Evolutionary conservation across 2,329 filamentous ascomycete species (phyloP).

Genomic region (Fusarium azukiicola): DNA sequence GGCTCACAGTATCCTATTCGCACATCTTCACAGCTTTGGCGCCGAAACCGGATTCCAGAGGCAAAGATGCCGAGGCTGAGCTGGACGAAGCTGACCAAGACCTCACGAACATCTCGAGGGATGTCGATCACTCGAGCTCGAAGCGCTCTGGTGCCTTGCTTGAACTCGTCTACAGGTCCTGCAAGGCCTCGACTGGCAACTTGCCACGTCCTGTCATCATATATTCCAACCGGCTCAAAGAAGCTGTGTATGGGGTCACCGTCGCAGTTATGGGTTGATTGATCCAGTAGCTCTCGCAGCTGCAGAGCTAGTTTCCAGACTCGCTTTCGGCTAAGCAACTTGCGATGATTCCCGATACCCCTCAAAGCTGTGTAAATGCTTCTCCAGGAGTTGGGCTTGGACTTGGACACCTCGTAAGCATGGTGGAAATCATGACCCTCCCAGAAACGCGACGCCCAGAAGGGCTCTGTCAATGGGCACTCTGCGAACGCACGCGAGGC

Average conservation of each 20-base stretch:
- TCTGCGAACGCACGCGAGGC: slow-evolving; percentile 24
- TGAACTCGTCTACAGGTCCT: slow-evolving; percentile 14
- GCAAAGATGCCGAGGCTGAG: slow-evolving; percentile 21
- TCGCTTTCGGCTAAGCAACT: slow-evolving; percentile 30
- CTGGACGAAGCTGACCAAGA: slow-evolving; percentile 26
- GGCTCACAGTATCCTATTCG: slow-evolving; percentile 24
- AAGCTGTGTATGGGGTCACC: slow-evolving; percentile 17
- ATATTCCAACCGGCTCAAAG: slow-evolving; percentile 21
- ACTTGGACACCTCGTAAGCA: slow-evolving; percentile 16
- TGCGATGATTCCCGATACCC: neutral
- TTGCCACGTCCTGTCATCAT: slow-evolving; percentile 20
- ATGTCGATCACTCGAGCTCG: slow-evolving; percentile 24
- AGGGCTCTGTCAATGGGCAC: slow-evolving; percentile 24
- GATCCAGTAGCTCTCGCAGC: slow-evolving; percentile 11
- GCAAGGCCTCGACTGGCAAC: slow-evolving; percentile 25
- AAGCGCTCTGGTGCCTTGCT: slow-evolving; percentile 22
- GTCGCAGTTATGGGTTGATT: slow-evolving; percentile 18
- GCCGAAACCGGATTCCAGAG: slow-evolving; percentile 29
- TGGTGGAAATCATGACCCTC: slow-evolving; percentile 26
- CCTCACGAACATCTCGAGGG: neutral
- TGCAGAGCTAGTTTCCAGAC: slow-evolving; percentile 30
- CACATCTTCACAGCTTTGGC: neutral
- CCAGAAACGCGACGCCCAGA: slow-evolving; percentile 38
- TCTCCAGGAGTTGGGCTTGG: slow-evolving; percentile 23
- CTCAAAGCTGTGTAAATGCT: slow-evolving; percentile 12